These are phyloP conservation scores for Lactarius deliciosus DNA, from an alignment of 768 basidiomycete species.

Conservation along the genomic window DNA sequence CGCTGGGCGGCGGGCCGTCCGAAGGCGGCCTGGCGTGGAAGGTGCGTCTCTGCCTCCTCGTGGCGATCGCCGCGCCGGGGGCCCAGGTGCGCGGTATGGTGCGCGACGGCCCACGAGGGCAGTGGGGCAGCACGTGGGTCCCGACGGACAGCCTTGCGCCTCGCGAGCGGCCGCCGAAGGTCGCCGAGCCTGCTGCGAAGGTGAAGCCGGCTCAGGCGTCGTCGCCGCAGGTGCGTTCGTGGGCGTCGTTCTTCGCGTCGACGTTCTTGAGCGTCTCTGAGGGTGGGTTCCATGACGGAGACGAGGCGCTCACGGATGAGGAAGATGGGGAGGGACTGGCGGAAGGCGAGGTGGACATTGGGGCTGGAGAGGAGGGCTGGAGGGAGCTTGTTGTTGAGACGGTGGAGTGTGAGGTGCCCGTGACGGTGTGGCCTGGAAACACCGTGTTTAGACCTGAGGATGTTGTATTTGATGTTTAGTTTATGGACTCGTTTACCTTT, in stretches of 20 bases:
- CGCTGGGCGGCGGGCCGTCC: constrained; percentile 42
- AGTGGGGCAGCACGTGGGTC: constrained; percentile 71
- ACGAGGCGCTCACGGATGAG: constrained; percentile 41
- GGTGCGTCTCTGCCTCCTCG: constrained; percentile 81
- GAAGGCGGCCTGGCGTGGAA: constrained; percentile 88
- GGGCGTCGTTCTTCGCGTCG: constrained; percentile 46
- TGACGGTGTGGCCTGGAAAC: constrained; percentile 86
- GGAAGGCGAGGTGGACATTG: constrained; percentile 34
- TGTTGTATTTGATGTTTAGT: constrained; percentile 71
- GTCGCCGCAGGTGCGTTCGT: constrained; percentile 34
- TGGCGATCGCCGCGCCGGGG: constrained; percentile 58
- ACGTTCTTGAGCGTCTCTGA: constrained; percentile 44
- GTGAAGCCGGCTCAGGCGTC: neutral
- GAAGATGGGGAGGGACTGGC: constrained; percentile 7
- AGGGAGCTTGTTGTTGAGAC: constrained; percentile 70
- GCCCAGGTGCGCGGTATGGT: constrained; percentile 52
- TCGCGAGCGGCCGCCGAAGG: constrained; percentile 45
- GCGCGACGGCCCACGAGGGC: constrained; percentile 59
- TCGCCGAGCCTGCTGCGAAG: constrained; percentile 21
- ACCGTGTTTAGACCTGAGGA: constrained; percentile 80
- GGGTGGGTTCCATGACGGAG: constrained; percentile 59
- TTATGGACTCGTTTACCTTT: neutral
- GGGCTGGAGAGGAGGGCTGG: constrained; percentile 50
- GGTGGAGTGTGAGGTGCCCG: constrained; percentile 92
- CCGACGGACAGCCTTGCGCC: constrained; percentile 60